phyloP scores from a whole-genome alignment of 805 yeast species.

The Starmerella ratchasimensis region DNA sequence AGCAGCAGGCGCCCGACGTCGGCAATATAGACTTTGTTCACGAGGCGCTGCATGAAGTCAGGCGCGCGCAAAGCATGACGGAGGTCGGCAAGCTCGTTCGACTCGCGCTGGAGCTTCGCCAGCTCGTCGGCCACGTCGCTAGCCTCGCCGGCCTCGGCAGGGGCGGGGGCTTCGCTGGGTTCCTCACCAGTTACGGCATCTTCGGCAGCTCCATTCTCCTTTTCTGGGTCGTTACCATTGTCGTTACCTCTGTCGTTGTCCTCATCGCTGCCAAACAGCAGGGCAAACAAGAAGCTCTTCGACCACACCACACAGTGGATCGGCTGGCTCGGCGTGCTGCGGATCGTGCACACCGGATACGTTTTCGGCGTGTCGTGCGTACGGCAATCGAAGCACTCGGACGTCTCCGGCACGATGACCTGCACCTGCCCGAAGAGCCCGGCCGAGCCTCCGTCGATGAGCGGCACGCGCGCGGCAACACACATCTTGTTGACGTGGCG shows the following conservation, averaged over 20 bases:
- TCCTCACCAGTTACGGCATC: constrained; percentile 34
- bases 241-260: too few relatives aligned
- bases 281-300: constrained; percentile 72
- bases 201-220: too few relatives aligned
- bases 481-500: constrained; percentile 77
- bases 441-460: constrained; percentile 89
- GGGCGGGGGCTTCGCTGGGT: constrained; percentile 50
- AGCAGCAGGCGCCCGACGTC: constrained; percentile 63
- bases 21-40: constrained; percentile 41
- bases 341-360: constrained; percentile 90
- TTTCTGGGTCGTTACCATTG: constrained; percentile 55
- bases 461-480: constrained; percentile 54
- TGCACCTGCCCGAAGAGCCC: constrained; percentile 92
- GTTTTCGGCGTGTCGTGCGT: constrained; percentile 78
- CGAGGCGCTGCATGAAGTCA: constrained; percentile 25
- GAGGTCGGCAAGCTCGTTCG: constrained; percentile 27
- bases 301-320: constrained; percentile 98
- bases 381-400: constrained; percentile 91
- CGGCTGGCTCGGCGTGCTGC: constrained; percentile 94
- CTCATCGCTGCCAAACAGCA: constrained; percentile 42
- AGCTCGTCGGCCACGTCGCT: constrained; percentile 20
- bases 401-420: constrained; percentile 58
- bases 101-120: constrained; percentile 25
- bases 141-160: constrained; percentile 38
- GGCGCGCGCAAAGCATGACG: constrained; percentile 25